Conservation (phyloP, 2,329 filamentous ascomycete genomes). For the Cordyceps cicadae region DNA sequence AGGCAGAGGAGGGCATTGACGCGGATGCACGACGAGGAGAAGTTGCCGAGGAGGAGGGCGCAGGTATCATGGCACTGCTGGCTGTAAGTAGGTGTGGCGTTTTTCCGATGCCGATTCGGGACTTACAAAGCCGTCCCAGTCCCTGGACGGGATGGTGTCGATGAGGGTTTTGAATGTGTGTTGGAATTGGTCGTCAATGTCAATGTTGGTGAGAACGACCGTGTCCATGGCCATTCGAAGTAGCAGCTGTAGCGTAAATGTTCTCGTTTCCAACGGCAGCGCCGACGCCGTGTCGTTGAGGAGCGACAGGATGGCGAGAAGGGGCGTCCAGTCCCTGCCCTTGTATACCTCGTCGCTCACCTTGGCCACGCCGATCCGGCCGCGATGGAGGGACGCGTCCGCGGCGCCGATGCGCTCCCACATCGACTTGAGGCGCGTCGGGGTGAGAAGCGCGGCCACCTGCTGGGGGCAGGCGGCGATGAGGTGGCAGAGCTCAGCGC, state of each 20-base stretch:
- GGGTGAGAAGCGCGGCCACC: constrained; percentile 35
- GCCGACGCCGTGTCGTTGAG: constrained; percentile 29
- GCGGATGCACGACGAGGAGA: constrained; percentile 43
- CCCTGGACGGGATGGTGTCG: constrained; percentile 27
- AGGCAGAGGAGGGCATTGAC: constrained; percentile 51
- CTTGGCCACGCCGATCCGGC: constrained; percentile 18
- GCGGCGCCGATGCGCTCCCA: constrained; percentile 53
- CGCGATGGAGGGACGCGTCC: constrained; percentile 32
- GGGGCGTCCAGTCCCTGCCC: constrained; percentile 37
- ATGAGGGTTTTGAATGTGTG: constrained; percentile 36
- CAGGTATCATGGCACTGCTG: constrained; percentile 43
- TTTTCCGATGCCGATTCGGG: not conserved
- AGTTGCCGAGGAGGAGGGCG: constrained; percentile 36
- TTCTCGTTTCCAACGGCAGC: constrained; percentile 27
- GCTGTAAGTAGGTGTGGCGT: not conserved
- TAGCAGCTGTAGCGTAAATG: constrained; percentile 37
- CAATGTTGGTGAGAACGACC: constrained; percentile 35
- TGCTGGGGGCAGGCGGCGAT: constrained; percentile 37
- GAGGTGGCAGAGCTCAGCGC: constrained; percentile 53
- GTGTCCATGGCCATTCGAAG: constrained; percentile 49
- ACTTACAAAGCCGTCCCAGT: constrained; percentile 38
- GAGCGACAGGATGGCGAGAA: constrained; percentile 36
- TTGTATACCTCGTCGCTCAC: constrained; percentile 21
- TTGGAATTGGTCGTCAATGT: constrained; percentile 33
- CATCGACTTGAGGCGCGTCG: constrained; percentile 39